Evolutionary conservation across 1,139 yeast species (phyloP).

Genomic region (Suhomyces bribrorum): DNA sequence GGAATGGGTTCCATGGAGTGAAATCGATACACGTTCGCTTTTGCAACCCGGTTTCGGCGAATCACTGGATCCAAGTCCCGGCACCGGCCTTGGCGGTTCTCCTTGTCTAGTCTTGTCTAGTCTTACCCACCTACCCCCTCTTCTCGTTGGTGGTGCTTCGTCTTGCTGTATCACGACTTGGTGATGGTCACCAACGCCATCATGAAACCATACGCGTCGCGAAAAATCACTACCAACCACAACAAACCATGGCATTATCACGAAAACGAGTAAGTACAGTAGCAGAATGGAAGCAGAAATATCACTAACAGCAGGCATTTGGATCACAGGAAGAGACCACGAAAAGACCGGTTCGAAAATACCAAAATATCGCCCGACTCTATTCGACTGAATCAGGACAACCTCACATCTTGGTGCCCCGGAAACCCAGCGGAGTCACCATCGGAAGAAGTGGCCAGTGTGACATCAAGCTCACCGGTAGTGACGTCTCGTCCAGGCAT

Average conservation of each 20-base stretch:
- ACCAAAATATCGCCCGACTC: conserved; percentile 29
- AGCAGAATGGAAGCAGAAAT: not conserved
- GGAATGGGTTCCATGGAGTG: too few relatives aligned
- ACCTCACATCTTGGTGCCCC: conserved; percentile 36
- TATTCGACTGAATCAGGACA: conserved; percentile 33
- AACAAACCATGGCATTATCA: conserved; percentile 34
- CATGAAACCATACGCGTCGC: conserved; percentile 2
- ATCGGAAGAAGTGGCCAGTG: conserved; percentile 67
- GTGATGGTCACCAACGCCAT: conserved; percentile 1
- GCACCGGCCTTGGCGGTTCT: too few relatives aligned
- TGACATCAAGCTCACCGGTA: conserved; percentile 55
- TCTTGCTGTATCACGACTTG: too few relatives aligned
- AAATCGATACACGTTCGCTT: too few relatives aligned
- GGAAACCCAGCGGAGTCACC: conserved; percentile 34
- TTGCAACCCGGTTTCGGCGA: too few relatives aligned
- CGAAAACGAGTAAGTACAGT: conserved; percentile 41
- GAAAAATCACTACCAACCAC: not conserved
- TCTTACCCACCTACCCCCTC: too few relatives aligned
- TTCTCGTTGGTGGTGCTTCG: too few relatives aligned
- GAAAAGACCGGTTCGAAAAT: conserved; percentile 24
- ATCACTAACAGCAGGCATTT: conserved; percentile 3
- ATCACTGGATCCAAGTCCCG: too few relatives aligned
- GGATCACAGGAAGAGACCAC: conserved; percentile 3
- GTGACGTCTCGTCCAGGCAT: conserved; percentile 69
- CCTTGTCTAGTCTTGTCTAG: too few relatives aligned